Evolutionary conservation across 495 filamentous ascomycete species (phyloP), one percentile per base, ranked within the genome.

Genomic region (Trichoderma gamsii): DNA sequence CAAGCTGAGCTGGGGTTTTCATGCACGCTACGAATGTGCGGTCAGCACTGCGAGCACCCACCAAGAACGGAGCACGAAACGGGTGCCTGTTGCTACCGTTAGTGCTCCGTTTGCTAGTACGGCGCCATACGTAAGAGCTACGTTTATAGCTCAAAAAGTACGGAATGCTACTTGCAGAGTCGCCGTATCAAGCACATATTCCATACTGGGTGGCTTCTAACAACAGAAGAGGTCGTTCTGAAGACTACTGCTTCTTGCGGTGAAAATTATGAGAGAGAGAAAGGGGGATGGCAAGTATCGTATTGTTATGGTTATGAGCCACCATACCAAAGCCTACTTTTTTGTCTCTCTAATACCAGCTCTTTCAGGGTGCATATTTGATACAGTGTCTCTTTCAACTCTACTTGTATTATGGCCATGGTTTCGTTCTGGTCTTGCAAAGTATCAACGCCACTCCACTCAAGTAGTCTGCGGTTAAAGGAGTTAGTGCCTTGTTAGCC

Each of bases 21-120:
- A 32, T 61, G 56, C 51, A 61, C 56, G 56, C 23, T 61, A 32
- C 56, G 27, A 32, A 61, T 61, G 56, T 61, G 56, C 56, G 56
- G 56, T 61, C 56, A 61, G 56, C 56, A 32, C 15, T 1, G 25
- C 27, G 27, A 13, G 56, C 15, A 13, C 8, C 56, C 56, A 61
- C 56, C 56, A 25, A 13, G 9, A 2, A 61, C n/a, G 56, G 56
- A 32, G 56, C 16, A 61, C 56, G 23, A 32, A 61, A 29, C 27
- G 27, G 56, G 23, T 61, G 16, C 56, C 15, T 61, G 4, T 27
- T 21, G 9, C 23, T 27, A 61, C 56, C 56, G 52, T 61, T 61
- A 15, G 23, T 61, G 23, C 8, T 61, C 56, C 56, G 56, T 61
- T 15, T 61, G 23, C 56, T 29, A 32, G 56, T 27, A 61, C 25